Conservation (phyloP, 139 green algal species). For the Penium margaritaceum region DNA sequence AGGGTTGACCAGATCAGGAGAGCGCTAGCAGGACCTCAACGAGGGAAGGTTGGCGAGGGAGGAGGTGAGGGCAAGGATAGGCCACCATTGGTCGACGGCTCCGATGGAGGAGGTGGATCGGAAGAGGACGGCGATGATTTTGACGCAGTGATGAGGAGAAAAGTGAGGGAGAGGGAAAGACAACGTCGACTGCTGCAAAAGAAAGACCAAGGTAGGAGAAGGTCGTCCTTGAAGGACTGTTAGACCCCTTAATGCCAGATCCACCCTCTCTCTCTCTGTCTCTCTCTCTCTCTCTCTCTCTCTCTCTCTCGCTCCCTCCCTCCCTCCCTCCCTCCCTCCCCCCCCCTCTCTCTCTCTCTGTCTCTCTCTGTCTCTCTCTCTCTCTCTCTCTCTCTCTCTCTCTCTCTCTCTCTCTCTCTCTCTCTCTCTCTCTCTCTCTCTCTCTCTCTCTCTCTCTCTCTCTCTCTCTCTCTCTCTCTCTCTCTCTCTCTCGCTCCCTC, state of each 20-base stretch:
- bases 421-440: too few species aligned
- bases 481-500: too few species aligned
- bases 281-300: conserved; percentile 5
- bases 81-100: neutral
- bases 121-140: neutral
- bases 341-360: neutral
- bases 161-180: neutral
- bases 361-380: conserved; percentile 12
- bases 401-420: too few species aligned
- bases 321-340: neutral
- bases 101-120: neutral
- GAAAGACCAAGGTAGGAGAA: too few species aligned
- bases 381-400: too few species aligned
- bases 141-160: neutral
- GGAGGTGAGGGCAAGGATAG: neutral
- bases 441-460: too few species aligned
- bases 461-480: too few species aligned
- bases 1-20: neutral
- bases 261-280: neutral
- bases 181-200: too few species aligned
- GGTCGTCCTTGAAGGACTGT: too few species aligned
- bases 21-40: neutral
- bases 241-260: too few species aligned
- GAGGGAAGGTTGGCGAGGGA: neutral
- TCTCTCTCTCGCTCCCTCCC: neutral